Percentiles rank a stretch among this genome's conserved stretches.
These are phyloP conservation scores for Lactarius hengduanensis DNA, from an alignment of 768 basidiomycete genomes.

Conservation along the genomic window DNA sequence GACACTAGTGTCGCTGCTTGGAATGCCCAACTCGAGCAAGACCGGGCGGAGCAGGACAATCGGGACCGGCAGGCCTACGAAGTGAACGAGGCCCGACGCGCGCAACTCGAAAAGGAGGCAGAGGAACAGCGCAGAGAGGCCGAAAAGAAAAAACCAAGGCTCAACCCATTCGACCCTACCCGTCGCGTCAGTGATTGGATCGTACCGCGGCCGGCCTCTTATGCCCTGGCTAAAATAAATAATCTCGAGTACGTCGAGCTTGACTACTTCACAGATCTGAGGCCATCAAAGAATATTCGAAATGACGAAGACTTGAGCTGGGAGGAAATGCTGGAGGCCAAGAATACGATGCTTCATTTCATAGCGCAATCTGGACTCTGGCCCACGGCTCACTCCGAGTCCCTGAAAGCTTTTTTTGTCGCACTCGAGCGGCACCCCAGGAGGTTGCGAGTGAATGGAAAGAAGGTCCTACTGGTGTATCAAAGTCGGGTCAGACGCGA, in stretches of 20 bases:
- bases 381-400: not conserved
- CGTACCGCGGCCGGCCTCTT: not conserved
- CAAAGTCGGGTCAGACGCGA: not conserved
- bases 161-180: not conserved
- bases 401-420: not conserved
- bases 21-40: not conserved
- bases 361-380: not conserved
- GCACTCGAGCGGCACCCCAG: not conserved
- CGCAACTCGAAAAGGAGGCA: not conserved
- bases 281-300: not conserved
- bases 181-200: not conserved
- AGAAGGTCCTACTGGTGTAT: not conserved
- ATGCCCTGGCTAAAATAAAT: not conserved
- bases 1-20: not conserved
- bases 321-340: slow-evolving; percentile 1
- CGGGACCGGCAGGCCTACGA: not conserved
- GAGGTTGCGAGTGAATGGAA: not conserved
- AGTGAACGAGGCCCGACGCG: not conserved
- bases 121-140: not conserved
- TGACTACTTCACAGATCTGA: not conserved
- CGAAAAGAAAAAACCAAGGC: not conserved
- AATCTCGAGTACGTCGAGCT: too few relatives aligned
- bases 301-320: not conserved
- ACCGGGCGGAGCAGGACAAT: not conserved
- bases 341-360: not conserved